Conservation (phyloP, 106 monocot genomes). For the Dioscorea dumetorum region DNA sequence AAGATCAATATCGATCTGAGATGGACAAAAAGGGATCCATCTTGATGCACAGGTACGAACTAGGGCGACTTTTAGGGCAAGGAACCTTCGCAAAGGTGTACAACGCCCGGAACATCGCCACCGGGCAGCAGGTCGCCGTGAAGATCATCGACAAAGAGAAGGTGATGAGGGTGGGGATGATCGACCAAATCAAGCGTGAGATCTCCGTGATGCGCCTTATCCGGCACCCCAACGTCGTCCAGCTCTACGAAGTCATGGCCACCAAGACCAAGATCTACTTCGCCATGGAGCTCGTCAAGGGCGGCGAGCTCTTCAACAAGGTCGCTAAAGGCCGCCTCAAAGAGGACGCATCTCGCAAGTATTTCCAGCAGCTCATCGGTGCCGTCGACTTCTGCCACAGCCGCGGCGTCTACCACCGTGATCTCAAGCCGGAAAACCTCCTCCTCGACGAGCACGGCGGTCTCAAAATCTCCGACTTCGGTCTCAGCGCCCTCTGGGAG, state of each 20-base stretch:
- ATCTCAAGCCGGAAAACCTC: constrained; percentile 72
- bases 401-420: constrained; percentile 61
- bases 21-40: constrained; percentile 43
- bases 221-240: constrained; percentile 57
- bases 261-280: constrained; percentile 73
- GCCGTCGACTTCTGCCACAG: constrained; percentile 70
- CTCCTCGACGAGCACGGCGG: constrained; percentile 49
- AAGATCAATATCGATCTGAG: not conserved
- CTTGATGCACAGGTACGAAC: constrained; percentile 55
- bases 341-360: constrained; percentile 45
- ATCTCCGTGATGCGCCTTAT: constrained; percentile 64
- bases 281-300: constrained; percentile 60
- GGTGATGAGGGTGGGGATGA: constrained; percentile 45
- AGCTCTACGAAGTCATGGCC: constrained; percentile 77
- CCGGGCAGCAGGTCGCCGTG: constrained; percentile 40
- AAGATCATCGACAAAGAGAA: constrained; percentile 70
- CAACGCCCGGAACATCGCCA: constrained; percentile 33
- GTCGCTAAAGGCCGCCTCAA: constrained; percentile 48
- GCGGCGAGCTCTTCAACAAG: constrained; percentile 64
- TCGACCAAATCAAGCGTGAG: constrained; percentile 63
- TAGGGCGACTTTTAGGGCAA: constrained; percentile 45
- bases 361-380: constrained; percentile 59
- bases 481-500: constrained; percentile 43
- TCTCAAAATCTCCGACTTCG: constrained; percentile 67
- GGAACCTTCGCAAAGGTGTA: constrained; percentile 65